A percentile compares a stretch with the other conserved stretches of the same genome.
Conservation (phyloP, 176 grass and related monocot species). For the Cymbopogon citratus region DNA sequence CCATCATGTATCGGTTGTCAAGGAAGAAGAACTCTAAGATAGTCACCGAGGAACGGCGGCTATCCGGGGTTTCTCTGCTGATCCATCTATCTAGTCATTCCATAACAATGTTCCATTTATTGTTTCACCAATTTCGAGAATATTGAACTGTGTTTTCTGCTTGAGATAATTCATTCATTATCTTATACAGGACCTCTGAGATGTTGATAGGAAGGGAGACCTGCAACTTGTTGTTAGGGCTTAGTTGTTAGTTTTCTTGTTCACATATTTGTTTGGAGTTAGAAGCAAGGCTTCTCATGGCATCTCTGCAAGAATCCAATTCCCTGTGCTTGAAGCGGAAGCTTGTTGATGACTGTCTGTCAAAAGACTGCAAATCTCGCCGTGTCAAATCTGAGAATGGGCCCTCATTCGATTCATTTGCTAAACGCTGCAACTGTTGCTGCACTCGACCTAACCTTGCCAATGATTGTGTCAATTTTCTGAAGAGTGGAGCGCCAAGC, state of each 20-base stretch:
- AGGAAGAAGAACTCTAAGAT: too few relatives aligned
- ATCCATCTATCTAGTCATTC: too few relatives aligned
- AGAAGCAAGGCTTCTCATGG: slow-evolving; percentile 1
- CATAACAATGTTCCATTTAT: not conserved
- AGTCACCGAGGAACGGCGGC: too few relatives aligned
- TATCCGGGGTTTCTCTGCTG: too few relatives aligned
- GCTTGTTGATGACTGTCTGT: too few relatives aligned
- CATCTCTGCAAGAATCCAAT: too few relatives aligned
- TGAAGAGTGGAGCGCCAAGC: slow-evolving; percentile 50
- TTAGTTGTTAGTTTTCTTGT: slow-evolving; percentile 37
- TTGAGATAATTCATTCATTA: slow-evolving; percentile 25
- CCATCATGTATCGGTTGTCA: too few relatives aligned
- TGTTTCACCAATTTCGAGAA: not conserved
- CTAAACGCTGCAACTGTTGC: slow-evolving; percentile 46
- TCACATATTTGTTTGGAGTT: slow-evolving; percentile 18
- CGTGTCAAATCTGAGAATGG: too few relatives aligned
- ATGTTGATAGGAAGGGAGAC: slow-evolving; percentile 31
- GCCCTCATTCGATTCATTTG: too few relatives aligned
- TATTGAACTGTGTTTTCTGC: slow-evolving; percentile 13
- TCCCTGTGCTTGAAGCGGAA: too few relatives aligned
- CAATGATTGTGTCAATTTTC: slow-evolving; percentile 58
- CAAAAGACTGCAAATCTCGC: too few relatives aligned
- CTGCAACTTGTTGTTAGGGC: slow-evolving; percentile 50
- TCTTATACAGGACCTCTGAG: slow-evolving; percentile 48
- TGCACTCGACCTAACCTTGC: slow-evolving; percentile 60